phyloP scores from a whole-genome alignment of 345 rosid genomes.

The Sisymbrium altissimum region DNA sequence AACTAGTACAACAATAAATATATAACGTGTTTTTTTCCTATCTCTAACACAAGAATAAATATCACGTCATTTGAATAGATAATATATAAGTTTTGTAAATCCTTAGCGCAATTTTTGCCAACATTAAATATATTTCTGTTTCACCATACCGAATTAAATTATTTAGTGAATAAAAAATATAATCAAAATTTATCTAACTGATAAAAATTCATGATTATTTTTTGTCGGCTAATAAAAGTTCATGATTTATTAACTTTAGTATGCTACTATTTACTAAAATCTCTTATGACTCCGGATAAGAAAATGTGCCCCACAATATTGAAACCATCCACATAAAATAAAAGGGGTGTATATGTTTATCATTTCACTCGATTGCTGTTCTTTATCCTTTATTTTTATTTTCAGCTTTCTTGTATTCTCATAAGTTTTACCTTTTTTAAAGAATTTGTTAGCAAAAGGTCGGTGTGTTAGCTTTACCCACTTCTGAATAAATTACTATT shows the following conservation, averaged over 20 bases:
- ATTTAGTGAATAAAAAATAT: too few species aligned
- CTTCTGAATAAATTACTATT: conserved; percentile 16
- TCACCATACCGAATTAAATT: too few species aligned
- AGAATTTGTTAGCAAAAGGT: conserved; percentile 3
- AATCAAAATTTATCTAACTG: neutral
- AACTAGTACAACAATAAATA: too few species aligned
- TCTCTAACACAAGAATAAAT: too few species aligned
- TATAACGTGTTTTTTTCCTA: too few species aligned
- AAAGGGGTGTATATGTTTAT: conserved; percentile 4
- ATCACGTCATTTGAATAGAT: too few species aligned
- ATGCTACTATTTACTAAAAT: neutral
- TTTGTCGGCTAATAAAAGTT: neutral
- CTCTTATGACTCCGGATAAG: neutral
- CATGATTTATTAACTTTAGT: neutral
- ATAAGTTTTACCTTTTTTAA: neutral
- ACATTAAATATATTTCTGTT: too few species aligned
- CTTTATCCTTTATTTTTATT: neutral
- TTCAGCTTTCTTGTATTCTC: conserved; percentile 21
- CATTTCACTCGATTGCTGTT: conserved; percentile 25
- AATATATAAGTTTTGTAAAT: too few species aligned
- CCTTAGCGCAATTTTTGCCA: too few species aligned
- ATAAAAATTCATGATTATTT: neutral
- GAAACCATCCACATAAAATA: neutral
- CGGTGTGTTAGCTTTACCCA: conserved; percentile 36
- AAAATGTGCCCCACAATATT: neutral